These are phyloP conservation scores for Rhizomucor miehei DNA, from an alignment of 371 early-diverging fungal species.

Conservation along the genomic window DNA sequence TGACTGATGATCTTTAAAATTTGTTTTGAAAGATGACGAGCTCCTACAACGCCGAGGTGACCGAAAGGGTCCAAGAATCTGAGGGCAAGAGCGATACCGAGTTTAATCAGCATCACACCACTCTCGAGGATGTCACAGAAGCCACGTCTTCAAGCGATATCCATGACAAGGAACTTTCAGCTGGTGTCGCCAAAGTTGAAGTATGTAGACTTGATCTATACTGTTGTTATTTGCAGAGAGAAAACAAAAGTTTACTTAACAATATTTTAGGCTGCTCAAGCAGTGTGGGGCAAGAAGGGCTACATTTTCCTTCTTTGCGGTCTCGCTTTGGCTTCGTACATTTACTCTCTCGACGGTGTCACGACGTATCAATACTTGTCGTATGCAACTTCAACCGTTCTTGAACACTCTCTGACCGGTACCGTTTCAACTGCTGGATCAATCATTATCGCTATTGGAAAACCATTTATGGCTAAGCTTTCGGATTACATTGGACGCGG, in stretches of 20 bases:
- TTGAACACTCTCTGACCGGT: slow-evolving; percentile 15
- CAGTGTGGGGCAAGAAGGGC: slow-evolving; percentile 17
- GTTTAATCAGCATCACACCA: not conserved
- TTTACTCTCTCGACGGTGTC: slow-evolving; percentile 16
- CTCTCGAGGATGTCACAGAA: too few relatives aligned
- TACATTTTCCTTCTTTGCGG: slow-evolving; percentile 9
- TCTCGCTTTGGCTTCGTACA: slow-evolving; percentile 10
- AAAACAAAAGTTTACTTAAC: too few relatives aligned
- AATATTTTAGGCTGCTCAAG: slow-evolving; percentile 14
- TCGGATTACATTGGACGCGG: slow-evolving; percentile 22
- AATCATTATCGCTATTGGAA: slow-evolving; percentile 17
- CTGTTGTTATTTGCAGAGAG: not conserved
- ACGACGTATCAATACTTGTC: slow-evolving; percentile 16
- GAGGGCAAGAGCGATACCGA: slow-evolving; percentile 2
- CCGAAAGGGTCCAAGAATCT: not conserved
- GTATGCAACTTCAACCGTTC: slow-evolving; percentile 10
- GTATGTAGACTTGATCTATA: not conserved
- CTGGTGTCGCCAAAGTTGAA: slow-evolving; percentile 17
- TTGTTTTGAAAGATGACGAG: not conserved
- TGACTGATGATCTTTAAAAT: too few relatives aligned
- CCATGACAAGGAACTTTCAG: too few relatives aligned
- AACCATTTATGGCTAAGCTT: slow-evolving; percentile 20
- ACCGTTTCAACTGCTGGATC: slow-evolving; percentile 14
- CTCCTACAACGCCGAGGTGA: not conserved
- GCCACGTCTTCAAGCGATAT: too few relatives aligned